Conservation (phyloP, 441 rosid genomes). For the Capsella rubella region DNA sequence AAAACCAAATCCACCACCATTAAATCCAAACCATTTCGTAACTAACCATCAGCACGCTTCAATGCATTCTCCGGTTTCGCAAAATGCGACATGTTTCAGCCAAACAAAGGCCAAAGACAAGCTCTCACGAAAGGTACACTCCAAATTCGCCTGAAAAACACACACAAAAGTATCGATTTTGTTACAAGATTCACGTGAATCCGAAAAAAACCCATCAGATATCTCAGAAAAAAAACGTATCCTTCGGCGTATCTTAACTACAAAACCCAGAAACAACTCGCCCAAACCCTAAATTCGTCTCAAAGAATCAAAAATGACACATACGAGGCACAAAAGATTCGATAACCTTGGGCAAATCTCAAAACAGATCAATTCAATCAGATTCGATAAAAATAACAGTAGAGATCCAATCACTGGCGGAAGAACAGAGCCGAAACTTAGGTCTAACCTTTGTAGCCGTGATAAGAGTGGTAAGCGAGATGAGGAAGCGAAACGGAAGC, state of each 20-base stretch:
- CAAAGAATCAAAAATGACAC: conserved; percentile 2
- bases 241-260: not conserved
- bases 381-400: conserved; percentile 5
- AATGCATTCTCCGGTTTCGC: conserved; percentile 94
- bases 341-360: conserved; percentile 16
- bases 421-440: not conserved
- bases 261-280: conserved; percentile 9
- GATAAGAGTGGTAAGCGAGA: conserved; percentile 11
- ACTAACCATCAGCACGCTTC: conserved; percentile 93
- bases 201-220: conserved; percentile 2
- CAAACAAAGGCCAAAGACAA: conserved; percentile 26
- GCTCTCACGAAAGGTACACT: conserved; percentile 4
- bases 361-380: conserved; percentile 18
- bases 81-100: conserved; percentile 69
- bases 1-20: conserved; percentile 3
- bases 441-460: conserved; percentile 44
- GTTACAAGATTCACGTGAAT: not conserved
- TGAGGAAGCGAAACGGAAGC: conserved; percentile 11
- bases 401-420: conserved; percentile 28
- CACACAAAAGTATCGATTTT: not conserved
- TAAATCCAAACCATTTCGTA: not conserved
- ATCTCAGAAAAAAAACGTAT: not conserved
- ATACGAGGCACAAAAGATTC: conserved; percentile 28
- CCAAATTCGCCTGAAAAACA: conserved; percentile 33
- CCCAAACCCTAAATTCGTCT: conserved; percentile 37